A percentile compares a stretch with the other conserved stretches of the same genome.
These are phyloP conservation scores for Eucalyptus shirleyi DNA, from an alignment of 345 rosid genomes.

Conservation along the genomic window DNA sequence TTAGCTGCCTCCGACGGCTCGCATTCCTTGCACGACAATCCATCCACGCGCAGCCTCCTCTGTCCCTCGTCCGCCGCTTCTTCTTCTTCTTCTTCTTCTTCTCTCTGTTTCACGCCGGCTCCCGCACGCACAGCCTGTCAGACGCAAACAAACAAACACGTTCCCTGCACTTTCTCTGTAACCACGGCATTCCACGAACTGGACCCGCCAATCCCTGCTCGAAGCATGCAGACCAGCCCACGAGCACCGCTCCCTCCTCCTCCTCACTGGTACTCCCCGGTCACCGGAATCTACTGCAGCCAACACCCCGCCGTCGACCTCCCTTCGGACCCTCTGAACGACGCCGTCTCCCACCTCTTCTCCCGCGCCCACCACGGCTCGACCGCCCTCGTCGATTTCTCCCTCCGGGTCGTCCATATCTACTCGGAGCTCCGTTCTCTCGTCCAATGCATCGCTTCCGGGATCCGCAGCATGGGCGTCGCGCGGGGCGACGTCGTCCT, in stretches of 20 bases:
- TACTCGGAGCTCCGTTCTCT: constrained; percentile 26
- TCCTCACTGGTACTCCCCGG: constrained; percentile 27
- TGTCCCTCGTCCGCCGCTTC: too few relatives aligned
- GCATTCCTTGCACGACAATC: background rate
- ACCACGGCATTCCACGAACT: background rate
- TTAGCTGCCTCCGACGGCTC: background rate
- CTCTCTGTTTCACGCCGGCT: too few relatives aligned
- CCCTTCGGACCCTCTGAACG: constrained; percentile 42
- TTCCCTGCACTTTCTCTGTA: background rate
- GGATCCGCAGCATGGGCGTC: constrained; percentile 38
- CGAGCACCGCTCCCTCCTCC: background rate
- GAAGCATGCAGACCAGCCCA: background rate
- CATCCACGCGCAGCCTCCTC: background rate
- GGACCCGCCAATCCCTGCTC: background rate
- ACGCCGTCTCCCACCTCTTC: constrained; percentile 54
- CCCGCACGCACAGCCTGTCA: too few relatives aligned
- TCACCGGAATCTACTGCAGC: constrained; percentile 57
- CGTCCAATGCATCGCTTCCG: constrained; percentile 44
- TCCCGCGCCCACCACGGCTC: constrained; percentile 28
- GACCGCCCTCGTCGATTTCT: constrained; percentile 44
- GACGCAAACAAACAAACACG: background rate
- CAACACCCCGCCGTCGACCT: constrained; percentile 27
- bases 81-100: too few relatives aligned
- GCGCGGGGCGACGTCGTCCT: constrained; percentile 57
- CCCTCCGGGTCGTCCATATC: constrained; percentile 46